Evolutionary conservation across 331 rosid genomes (phyloP).

Genomic region (Arachis monticola): DNA sequence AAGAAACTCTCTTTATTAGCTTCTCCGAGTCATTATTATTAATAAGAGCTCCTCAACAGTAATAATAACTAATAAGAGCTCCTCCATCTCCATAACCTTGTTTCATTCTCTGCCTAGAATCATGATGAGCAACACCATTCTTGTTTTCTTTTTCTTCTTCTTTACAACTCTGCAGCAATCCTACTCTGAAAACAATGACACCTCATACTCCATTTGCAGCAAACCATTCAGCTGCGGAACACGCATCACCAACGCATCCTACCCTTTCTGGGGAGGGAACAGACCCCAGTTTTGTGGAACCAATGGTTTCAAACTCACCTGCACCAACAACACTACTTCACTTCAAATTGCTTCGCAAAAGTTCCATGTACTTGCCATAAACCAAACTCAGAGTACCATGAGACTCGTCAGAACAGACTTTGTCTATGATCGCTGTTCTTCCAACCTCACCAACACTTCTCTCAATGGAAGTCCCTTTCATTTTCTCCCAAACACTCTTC

Average conservation of each 20-base stretch:
- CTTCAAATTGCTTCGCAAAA: conserved; percentile 40
- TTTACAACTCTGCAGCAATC: conserved; percentile 40
- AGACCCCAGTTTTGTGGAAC: conserved; percentile 45
- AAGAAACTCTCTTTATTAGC: neutral
- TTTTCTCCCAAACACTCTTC: conserved; percentile 36
- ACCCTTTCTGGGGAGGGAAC: conserved; percentile 51
- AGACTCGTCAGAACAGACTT: conserved; percentile 37
- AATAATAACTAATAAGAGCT: neutral
- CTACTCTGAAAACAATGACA: conserved; percentile 38
- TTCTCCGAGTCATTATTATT: neutral
- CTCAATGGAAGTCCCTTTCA: conserved; percentile 34
- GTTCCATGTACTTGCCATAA: conserved; percentile 32
- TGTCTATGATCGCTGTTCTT: conserved; percentile 44
- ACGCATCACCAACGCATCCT: conserved; percentile 37
- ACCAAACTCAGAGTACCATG: conserved; percentile 37
- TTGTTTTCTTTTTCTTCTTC: conserved; percentile 16
- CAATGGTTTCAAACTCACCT: conserved; percentile 41
- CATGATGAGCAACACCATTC: conserved; percentile 12
- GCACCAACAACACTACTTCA: conserved; percentile 39
- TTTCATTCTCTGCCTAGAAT: neutral
- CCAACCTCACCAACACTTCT: conserved; percentile 47
- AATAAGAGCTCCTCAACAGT: neutral
- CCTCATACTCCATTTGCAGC: conserved; percentile 33
- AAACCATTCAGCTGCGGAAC: conserved; percentile 46
- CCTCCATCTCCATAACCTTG: neutral